Conservation (phyloP, 139 green algal genomes). For the Chlamydomonas schloesseri region DNA sequence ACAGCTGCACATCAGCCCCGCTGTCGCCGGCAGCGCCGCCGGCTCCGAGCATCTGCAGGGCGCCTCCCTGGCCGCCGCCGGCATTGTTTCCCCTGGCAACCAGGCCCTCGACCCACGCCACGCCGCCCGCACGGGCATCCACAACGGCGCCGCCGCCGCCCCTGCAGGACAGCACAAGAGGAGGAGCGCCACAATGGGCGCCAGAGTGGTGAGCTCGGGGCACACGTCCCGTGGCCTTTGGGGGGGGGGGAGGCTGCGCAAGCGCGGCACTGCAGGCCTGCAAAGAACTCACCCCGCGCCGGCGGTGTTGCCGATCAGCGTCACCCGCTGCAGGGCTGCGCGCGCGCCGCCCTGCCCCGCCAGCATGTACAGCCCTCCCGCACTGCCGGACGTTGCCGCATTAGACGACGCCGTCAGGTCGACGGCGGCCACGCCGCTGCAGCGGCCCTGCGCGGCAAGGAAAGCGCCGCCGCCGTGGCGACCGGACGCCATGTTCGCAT, state of each 20-base stretch:
- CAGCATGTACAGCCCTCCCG: not conserved
- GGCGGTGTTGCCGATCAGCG: not conserved
- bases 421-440: not conserved
- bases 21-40: not conserved
- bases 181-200: too few relatives aligned
- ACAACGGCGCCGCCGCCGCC: not conserved
- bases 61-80: not conserved
- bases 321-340: not conserved
- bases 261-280: too few relatives aligned
- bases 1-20: too few relatives aligned
- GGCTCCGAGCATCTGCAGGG: not conserved
- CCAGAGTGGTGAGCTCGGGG: too few relatives aligned
- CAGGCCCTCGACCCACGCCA: not conserved
- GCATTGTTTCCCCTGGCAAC: not conserved
- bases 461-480: slow-evolving; percentile 3
- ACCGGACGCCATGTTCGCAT: not conserved
- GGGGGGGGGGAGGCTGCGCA: too few relatives aligned
- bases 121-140: not conserved
- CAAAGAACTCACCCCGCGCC: not conserved
- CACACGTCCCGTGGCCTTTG: too few relatives aligned
- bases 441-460: not conserved
- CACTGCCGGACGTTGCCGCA: not conserved
- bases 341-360: not conserved
- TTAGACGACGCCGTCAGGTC: not conserved
- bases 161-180: too few relatives aligned